These are phyloP conservation scores for Limtongozyma cylindracea DNA, from an alignment of 805 yeast genomes.

Conservation along the genomic window DNA sequence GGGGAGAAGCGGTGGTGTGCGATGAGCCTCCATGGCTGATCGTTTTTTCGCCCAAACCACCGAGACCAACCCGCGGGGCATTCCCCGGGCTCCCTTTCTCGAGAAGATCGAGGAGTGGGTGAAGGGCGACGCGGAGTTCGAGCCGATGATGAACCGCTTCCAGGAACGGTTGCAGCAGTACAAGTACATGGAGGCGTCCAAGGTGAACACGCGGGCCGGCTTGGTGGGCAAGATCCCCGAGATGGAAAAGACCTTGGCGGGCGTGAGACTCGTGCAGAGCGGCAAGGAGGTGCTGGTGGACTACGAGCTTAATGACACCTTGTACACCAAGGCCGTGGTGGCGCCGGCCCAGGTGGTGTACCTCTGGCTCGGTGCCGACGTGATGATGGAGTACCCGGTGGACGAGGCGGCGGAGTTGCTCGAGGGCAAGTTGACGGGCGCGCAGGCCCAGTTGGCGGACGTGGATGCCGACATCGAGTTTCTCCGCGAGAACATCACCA, in stretches of 20 bases:
- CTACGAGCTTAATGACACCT: conserved; percentile 82
- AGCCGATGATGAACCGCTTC: conserved; percentile 39
- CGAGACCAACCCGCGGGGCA: conserved; percentile 71
- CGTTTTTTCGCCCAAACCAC: too few relatives aligned
- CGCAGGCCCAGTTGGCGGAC: conserved; percentile 26
- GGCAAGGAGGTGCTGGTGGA: conserved; percentile 67
- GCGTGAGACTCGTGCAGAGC: too few relatives aligned
- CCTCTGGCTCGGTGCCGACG: conserved; percentile 96
- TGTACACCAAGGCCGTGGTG: conserved; percentile 63
- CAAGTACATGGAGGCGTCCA: conserved; percentile 57
- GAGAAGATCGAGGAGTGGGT: conserved; percentile 60
- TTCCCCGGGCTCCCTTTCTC: conserved; percentile 89
- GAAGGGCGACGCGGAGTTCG: conserved; percentile 48
- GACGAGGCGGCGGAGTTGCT: conserved; percentile 67
- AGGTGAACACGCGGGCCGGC: conserved; percentile 20
- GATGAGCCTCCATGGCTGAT: too few relatives aligned
- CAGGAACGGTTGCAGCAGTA: conserved; percentile 81
- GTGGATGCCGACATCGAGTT: conserved; percentile 74
- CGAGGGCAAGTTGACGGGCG: conserved; percentile 30
- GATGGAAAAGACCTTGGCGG: conserved; percentile 20
- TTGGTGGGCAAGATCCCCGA: conserved; percentile 70
- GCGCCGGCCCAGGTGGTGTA: conserved; percentile 39
- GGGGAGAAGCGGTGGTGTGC: too few relatives aligned
- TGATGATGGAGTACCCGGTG: conserved; percentile 85
- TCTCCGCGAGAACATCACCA: conserved; percentile 72